These are phyloP conservation scores for Rhizopus stolonifer DNA, from an alignment of 371 early-diverging fungal genomes.

Conservation along the genomic window DNA sequence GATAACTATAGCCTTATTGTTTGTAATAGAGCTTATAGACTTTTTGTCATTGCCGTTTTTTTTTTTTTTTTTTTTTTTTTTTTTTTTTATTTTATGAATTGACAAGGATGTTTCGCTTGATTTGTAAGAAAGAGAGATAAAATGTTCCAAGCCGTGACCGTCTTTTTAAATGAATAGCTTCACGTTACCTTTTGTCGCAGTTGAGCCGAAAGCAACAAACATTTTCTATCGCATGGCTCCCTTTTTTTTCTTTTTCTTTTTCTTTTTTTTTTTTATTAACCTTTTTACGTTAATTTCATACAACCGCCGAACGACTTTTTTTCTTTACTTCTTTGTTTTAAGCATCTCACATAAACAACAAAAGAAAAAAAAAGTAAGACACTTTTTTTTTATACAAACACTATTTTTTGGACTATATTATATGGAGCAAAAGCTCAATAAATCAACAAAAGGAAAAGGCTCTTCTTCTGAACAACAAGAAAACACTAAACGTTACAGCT, in stretches of 20 bases:
- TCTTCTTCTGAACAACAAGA: constrained; percentile 7
- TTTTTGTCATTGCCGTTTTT: too few species aligned
- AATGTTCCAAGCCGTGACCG: too few species aligned
- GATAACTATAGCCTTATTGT: too few species aligned
- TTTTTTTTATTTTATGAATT: background rate
- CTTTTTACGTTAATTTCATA: background rate
- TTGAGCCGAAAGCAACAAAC: background rate
- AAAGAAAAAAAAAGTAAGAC: too few species aligned
- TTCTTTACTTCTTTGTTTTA: background rate
- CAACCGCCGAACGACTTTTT: too few species aligned
- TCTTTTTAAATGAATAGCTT: background rate
- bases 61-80: background rate
- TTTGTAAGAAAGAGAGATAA: background rate
- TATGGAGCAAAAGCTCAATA: constrained; percentile 27
- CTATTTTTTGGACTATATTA: background rate
- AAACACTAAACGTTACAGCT: constrained; percentile 5
- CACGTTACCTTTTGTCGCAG: background rate
- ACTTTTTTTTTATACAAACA: too few species aligned
- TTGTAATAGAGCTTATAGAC: too few species aligned
- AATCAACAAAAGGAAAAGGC: constrained; percentile 13
- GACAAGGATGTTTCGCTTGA: background rate
- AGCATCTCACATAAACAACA: too few species aligned
- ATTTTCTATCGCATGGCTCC: constrained; percentile 1
- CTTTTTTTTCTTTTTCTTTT: background rate
- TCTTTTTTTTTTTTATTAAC: background rate